phyloP scores from a whole-genome alignment of 2,329 filamentous ascomycete species.

The Calonectria pseudoreteaudii region DNA sequence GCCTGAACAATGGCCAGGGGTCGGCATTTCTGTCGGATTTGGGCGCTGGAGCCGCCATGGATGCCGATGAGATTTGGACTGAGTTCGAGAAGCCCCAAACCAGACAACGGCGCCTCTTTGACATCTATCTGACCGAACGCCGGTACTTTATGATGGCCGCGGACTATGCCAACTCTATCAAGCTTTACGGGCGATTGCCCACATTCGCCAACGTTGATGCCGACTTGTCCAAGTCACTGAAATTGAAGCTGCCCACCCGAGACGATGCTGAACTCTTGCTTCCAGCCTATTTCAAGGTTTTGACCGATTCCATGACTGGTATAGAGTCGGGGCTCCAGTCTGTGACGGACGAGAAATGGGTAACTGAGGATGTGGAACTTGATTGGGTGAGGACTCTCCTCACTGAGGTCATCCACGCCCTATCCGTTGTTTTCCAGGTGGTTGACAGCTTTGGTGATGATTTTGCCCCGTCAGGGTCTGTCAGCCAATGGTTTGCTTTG shows the following conservation, averaged over 20 bases:
- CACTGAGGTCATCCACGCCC: conserved; percentile 78
- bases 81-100: conserved; percentile 73
- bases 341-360: conserved; percentile 62
- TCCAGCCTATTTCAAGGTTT: conserved; percentile 60
- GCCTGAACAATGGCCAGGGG: conserved; percentile 70
- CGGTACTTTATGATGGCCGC: conserved; percentile 74
- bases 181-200: conserved; percentile 54
- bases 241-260: conserved; percentile 43
- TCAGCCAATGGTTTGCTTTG: conserved; percentile 80
- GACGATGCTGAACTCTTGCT: conserved; percentile 59
- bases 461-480: conserved; percentile 68
- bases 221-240: conserved; percentile 47
- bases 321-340: conserved; percentile 62
- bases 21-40: conserved; percentile 68
- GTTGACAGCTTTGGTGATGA: conserved; percentile 67
- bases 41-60: conserved; percentile 57
- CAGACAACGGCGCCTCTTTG: conserved; percentile 75
- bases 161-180: conserved; percentile 66
- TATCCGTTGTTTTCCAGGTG: conserved; percentile 81
- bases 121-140: conserved; percentile 78
- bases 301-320: conserved; percentile 61
- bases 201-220: conserved; percentile 44
- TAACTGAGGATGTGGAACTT: conserved; percentile 65
- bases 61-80: conserved; percentile 66
- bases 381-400: conserved; percentile 74